Conservation (phyloP, 164 flowering plant genomes). For the Platanus orientalis region DNA sequence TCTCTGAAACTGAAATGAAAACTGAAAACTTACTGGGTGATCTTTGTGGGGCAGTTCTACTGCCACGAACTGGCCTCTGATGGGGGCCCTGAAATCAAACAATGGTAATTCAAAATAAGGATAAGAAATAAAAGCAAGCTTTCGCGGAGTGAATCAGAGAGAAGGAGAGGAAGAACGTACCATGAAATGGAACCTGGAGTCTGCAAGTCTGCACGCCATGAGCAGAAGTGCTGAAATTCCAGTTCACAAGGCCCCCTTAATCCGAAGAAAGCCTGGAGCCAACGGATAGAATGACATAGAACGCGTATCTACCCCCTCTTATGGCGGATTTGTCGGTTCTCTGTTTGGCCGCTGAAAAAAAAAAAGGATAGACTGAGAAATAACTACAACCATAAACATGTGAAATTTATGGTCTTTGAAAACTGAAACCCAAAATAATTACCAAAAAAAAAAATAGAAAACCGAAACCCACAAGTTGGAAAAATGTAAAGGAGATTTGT, state of each 20-base stretch:
- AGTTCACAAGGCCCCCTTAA: conserved; percentile 11
- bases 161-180: conserved; percentile 21
- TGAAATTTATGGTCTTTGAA: too few species aligned
- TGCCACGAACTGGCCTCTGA: conserved; percentile 30
- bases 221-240: conserved; percentile 24
- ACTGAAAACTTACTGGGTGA: conserved; percentile 33
- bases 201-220: conserved; percentile 65
- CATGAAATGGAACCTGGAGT: conserved; percentile 34
- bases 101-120: background rate
- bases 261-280: too few species aligned
- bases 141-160: background rate
- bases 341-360: too few species aligned
- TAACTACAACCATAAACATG: too few species aligned
- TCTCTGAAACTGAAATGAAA: background rate
- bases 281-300: too few species aligned
- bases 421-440: too few species aligned
- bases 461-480: too few species aligned
- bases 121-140: background rate
- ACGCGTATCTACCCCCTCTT: background rate
- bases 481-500: too few species aligned
- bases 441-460: too few species aligned
- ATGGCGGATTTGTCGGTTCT: too few species aligned
- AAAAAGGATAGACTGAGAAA: too few species aligned
- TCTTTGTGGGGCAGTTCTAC: conserved; percentile 19
- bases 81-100: conserved; percentile 41